Percentiles rank a stretch among this genome's conserved stretches.
Conservation (phyloP, 73 alveolate genomes). For the Paramecium biaurelia region DNA sequence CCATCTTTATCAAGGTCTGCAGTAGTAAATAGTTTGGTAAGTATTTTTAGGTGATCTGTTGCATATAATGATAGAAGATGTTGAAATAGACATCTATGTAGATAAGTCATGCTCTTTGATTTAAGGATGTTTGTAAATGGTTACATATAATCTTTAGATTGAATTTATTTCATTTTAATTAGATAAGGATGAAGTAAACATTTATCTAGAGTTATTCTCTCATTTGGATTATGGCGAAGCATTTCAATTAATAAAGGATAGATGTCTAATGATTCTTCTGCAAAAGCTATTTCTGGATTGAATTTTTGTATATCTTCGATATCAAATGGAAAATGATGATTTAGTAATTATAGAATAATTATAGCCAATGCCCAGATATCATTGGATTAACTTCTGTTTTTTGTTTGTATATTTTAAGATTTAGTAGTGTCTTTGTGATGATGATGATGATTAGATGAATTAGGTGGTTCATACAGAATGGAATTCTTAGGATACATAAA, state of each 20-base stretch:
- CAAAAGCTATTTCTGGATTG: neutral
- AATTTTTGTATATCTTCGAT: neutral
- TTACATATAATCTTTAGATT: neutral
- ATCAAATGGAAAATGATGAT: neutral
- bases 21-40: neutral
- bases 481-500: slow-evolving; percentile 18
- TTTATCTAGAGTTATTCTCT: neutral
- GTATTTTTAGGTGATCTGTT: neutral
- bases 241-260: neutral
- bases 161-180: neutral
- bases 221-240: neutral
- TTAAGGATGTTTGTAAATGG: neutral
- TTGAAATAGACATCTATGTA: neutral
- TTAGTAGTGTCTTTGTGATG: neutral
- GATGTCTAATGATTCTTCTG: neutral
- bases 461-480: neutral
- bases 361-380: neutral
- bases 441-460: neutral
- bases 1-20: neutral
- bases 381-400: neutral
- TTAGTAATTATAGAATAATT: neutral
- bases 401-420: neutral
- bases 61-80: neutral
- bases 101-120: neutral
- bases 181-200: neutral